Percentiles rank a stretch among this genome's conserved stretches.
Evolutionary conservation across 108 stramenopile species (phyloP).

Genomic region (Nitzschia sp.): DNA sequence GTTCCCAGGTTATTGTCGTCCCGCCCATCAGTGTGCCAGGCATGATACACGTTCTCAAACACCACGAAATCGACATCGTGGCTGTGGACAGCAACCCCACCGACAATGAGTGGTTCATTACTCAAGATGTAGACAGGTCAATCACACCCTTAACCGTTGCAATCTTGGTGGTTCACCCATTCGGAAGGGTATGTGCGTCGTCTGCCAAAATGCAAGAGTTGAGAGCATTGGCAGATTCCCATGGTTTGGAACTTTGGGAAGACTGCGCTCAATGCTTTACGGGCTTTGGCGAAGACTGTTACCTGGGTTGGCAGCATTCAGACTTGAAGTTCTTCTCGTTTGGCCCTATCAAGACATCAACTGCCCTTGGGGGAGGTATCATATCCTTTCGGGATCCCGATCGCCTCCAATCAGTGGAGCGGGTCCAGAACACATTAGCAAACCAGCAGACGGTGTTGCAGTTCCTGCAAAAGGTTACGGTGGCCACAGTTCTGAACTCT

Average conservation of each 20-base stretch:
- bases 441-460: conserved; percentile 46
- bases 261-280: conserved; percentile 85
- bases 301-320: conserved; percentile 41
- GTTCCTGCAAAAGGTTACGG: conserved; percentile 45
- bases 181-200: conserved; percentile 49
- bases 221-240: conserved; percentile 42
- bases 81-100: conserved; percentile 60
- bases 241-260: conserved; percentile 66
- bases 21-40: conserved; percentile 78
- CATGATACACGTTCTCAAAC: conserved; percentile 64
- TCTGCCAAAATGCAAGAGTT: conserved; percentile 35
- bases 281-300: conserved; percentile 39
- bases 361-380: conserved; percentile 80
- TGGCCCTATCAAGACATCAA: conserved; percentile 83
- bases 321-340: conserved; percentile 78
- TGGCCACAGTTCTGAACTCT: conserved; percentile 45
- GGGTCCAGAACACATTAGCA: conserved; percentile 52
- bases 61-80: conserved; percentile 58
- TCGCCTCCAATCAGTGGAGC: conserved; percentile 43
- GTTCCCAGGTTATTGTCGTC: conserved; percentile 66
- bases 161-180: conserved; percentile 81
- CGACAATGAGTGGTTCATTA: conserved; percentile 27
- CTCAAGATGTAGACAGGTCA: conserved; percentile 40
- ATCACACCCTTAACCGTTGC: conserved; percentile 68
- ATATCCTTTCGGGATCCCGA: conserved; percentile 30